Base-by-base conservation (phyloP, 371 early-diverging fungal genomes). In the Apophysomyces trapeziformis region DNA sequence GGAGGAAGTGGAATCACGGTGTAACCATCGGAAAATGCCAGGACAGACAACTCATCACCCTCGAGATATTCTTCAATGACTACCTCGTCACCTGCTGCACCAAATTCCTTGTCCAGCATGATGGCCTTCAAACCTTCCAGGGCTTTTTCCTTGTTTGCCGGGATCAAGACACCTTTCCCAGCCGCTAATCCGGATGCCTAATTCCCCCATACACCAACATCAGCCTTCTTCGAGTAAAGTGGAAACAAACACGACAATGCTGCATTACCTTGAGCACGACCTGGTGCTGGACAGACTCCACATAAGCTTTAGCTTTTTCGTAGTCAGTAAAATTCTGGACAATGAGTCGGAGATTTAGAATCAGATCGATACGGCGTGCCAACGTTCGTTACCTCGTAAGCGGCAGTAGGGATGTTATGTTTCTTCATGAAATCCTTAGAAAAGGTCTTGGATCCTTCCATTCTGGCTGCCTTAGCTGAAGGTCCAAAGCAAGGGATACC, bases 381-480 rank as follows among this genome's bases (percentile, higher is more conserved):
- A 26, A 26, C 32, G 32, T 26, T 26, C 32, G 32, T 26, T 73
- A 86, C 88, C 74, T 89, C 85, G 78, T 95, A 98, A 7, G 89
- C 90, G 7, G 99, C 99, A 1, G 99, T 99, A 7, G 99, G 98
- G 69, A 99, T 97, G 66, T 85, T 76, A 84, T 99, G 95, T 77
- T 89, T 90, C 77, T 88, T 86, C 99, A 99, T 99, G 74, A 99
- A 99, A 74, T 96, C 95, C 80, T 98, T 99, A 68, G 95, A 92
- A 75, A 95, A 99, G 9, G 97, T 94, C 85, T 99, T 99, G 68
- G 97, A 97, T 4, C 97, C 98, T 80, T 99, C 99, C 83, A 99
- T 89, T 60, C 80, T 84, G 57, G 98, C 95, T 32, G 99, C 99
- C 68, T 87, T 88, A 56, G 81, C 72, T 21, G 96, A 94, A 38